Evolutionary conservation across 2,329 filamentous ascomycete genomes (phyloP), one percentile per base, ranked within the genome.

Genomic region (Didymellaceae sp.): DNA sequence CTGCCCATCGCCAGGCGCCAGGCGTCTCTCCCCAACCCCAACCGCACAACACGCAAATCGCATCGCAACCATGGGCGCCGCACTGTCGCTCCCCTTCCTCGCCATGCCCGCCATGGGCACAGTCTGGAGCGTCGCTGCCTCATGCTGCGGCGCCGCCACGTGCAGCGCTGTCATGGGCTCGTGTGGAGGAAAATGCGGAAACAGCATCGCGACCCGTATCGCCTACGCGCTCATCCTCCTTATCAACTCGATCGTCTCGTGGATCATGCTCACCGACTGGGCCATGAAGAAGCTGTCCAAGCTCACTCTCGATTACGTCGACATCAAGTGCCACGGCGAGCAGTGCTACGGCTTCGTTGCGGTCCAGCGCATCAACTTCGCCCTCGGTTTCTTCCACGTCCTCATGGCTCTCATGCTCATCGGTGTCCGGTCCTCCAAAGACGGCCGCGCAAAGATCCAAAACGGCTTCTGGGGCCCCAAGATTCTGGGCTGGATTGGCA

Each of bases 381-480:
- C 92, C 11, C 89, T 99, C 45, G 94, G 92, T 24, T 80, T 97
- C 44, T 96, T 99, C 78, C 94, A 99, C 75, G 81, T 95, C 37
- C 81, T 96, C 57, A 85, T 97, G 63, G 91, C 90, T 4, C 78
- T 91, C 39, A 81, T 97, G 54, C 82, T 99, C 34, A 80, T 97
- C 46, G 94, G 94, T 42, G 91, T 99, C 42, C 85, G 84, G 44
- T 91, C 86, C 38, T 94, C 92, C 18, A 94, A 90, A 73, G 89
- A 96, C 71, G 88, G 89, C 34, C 88, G 94, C 58, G 92, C 94
- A 2, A 83, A 86, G 14, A 83, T 99, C 45, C 94, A 99, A 71
- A 99, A 99, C 76, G 94, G 93, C n/a, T 99, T 91, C 75, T 99
- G 94, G 94, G 94, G 92, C 1, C 94, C 94, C 35, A 99, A 99